Percentiles rank a stretch among this genome's conserved stretches.
These are phyloP conservation scores for Ceratocystis alfenasii DNA, from an alignment of 2,329 filamentous ascomycete genomes.

Conservation along the genomic window DNA sequence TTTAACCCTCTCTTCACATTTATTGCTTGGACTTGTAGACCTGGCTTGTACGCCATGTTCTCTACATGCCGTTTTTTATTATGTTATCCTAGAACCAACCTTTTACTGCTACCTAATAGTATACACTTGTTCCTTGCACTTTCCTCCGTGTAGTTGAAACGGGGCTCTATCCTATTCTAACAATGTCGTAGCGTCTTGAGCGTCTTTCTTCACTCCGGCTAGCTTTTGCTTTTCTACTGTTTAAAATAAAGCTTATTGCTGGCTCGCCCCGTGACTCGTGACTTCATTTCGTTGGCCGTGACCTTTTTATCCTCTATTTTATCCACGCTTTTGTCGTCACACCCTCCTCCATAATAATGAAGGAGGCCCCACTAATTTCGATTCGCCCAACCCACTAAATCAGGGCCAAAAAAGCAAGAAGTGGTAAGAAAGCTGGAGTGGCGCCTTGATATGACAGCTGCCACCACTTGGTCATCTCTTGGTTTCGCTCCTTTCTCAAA, in stretches of 20 bases:
- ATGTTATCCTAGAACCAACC: too few species aligned
- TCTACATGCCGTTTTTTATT: too few species aligned
- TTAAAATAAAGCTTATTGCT: not conserved
- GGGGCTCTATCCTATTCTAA: too few species aligned
- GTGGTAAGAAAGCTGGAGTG: not conserved
- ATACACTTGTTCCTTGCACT: too few species aligned
- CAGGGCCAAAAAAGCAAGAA: not conserved
- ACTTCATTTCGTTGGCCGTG: not conserved
- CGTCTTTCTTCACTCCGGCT: not conserved
- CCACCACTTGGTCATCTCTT: not conserved
- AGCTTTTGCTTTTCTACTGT: not conserved
- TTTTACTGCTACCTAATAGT: too few species aligned
- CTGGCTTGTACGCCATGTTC: too few species aligned
- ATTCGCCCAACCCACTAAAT: not conserved
- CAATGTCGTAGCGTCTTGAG: too few species aligned
- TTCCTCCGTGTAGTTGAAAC: too few species aligned
- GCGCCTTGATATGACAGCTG: not conserved
- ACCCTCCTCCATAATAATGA: not conserved
- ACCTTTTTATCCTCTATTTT: not conserved
- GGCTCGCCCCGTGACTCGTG: conserved; percentile 1
- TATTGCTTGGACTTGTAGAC: too few species aligned
- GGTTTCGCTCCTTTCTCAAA: conserved; percentile 1
- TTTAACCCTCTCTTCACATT: too few species aligned
- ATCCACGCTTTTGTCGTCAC: not conserved
- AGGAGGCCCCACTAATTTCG: not conserved